A percentile compares a stretch with the other conserved stretches of the same genome.
phyloP scores from a whole-genome alignment of 805 yeast genomes.

The Kodamaea restingae region DNA sequence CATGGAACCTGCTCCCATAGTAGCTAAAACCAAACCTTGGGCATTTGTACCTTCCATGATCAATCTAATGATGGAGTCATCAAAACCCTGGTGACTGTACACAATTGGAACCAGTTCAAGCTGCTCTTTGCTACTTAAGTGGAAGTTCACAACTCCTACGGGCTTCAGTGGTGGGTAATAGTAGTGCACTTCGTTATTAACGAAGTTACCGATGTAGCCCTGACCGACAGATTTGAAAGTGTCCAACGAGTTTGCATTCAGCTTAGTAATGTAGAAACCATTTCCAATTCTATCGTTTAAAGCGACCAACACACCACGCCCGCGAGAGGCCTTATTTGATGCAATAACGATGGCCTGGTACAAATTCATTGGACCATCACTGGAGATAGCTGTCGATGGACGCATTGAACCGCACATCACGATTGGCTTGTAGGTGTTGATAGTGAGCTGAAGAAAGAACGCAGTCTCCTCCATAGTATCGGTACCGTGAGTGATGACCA shows the following conservation, averaged over 20 bases:
- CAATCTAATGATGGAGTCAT: slow-evolving; percentile 44
- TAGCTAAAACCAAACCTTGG: slow-evolving; percentile 59
- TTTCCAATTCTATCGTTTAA: slow-evolving; percentile 66
- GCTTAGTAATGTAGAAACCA: slow-evolving; percentile 66
- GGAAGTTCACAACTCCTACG: slow-evolving; percentile 42
- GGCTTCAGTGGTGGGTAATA: slow-evolving; percentile 63
- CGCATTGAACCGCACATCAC: slow-evolving; percentile 74
- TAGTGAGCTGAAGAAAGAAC: slow-evolving; percentile 52
- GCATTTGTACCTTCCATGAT: slow-evolving; percentile 43
- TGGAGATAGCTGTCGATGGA: slow-evolving; percentile 65
- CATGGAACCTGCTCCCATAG: slow-evolving; percentile 70
- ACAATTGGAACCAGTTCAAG: slow-evolving; percentile 51
- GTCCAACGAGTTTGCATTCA: slow-evolving; percentile 66
- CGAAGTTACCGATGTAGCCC: slow-evolving; percentile 68
- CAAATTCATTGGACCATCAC: slow-evolving; percentile 71
- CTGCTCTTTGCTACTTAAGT: slow-evolving; percentile 20
- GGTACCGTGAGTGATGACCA: slow-evolving; percentile 69
- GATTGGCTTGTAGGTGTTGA: slow-evolving; percentile 47
- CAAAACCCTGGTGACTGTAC: slow-evolving; percentile 60
- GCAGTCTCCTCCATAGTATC: slow-evolving; percentile 68
- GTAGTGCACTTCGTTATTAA: slow-evolving; percentile 60
- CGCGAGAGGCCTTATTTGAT: slow-evolving; percentile 44
- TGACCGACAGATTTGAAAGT: slow-evolving; percentile 66
- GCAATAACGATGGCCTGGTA: slow-evolving; percentile 69
- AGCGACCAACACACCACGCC: slow-evolving; percentile 61